phyloP scores from a whole-genome alignment of 441 rosid species.

The Brassica balearica region DNA sequence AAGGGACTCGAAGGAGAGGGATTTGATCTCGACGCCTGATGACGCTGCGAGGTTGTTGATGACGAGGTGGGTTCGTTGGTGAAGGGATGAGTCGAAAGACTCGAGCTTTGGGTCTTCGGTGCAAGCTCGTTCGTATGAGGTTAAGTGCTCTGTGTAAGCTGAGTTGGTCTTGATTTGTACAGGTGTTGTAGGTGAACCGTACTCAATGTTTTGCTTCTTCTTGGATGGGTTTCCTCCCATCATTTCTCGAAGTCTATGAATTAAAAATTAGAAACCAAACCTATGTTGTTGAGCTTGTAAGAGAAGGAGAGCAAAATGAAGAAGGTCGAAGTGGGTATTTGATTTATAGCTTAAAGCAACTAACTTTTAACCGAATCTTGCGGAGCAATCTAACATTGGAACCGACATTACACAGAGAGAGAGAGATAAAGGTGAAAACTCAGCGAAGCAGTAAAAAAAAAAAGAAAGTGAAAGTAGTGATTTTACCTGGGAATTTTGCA shows the following conservation, averaged over 20 bases:
- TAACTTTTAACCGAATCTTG: not conserved
- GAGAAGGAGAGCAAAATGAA: not conserved
- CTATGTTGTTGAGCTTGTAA: not conserved
- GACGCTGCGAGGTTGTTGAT: not conserved
- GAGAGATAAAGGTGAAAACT: not conserved
- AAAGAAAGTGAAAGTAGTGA: not conserved
- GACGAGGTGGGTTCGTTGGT: not conserved
- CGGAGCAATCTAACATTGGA: conserved; percentile 2
- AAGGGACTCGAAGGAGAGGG: not conserved
- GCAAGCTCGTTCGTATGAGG: not conserved
- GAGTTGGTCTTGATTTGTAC: not conserved
- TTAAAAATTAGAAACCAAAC: not conserved
- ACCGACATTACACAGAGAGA: not conserved
- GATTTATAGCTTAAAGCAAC: not conserved
- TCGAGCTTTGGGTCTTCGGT: not conserved
- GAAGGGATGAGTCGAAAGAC: not conserved
- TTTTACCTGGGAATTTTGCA: conserved; percentile 1
- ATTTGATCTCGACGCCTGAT: not conserved
- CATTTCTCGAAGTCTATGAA: too few relatives aligned
- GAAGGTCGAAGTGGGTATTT: not conserved
- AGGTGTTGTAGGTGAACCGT: not conserved
- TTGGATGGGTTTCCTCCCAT: conserved; percentile 3
- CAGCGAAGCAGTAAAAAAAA: not conserved
- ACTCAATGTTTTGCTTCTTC: not conserved
- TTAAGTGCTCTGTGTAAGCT: not conserved